phyloP scores from a whole-genome alignment of 2,329 filamentous ascomycete species.

The Ophiocordyceps camponoti-leonardi region DNA sequence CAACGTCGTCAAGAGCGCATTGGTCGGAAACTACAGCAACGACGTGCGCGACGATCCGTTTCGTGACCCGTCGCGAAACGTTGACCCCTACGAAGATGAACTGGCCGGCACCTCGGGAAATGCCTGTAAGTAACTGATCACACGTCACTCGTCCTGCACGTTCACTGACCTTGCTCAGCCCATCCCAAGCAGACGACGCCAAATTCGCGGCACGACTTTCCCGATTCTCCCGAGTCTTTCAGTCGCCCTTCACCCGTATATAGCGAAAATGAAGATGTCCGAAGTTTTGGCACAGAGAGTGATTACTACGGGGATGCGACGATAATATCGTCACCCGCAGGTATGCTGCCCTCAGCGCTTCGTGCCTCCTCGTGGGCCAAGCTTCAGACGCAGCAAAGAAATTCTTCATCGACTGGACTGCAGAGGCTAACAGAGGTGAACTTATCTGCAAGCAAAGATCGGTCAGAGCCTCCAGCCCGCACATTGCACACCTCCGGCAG shows the following conservation, averaged over 20 bases:
- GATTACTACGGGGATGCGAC: slow-evolving; percentile 19
- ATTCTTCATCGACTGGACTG: background rate
- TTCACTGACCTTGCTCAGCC: background rate
- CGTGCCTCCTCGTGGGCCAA: background rate
- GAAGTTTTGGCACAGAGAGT: slow-evolving; percentile 19
- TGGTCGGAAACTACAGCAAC: slow-evolving; percentile 7
- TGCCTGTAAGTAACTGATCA: background rate
- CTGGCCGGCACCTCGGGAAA: slow-evolving; percentile 3
- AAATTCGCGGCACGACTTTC: background rate
- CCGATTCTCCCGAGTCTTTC: background rate
- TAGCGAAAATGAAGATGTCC: slow-evolving; percentile 14
- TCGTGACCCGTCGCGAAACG: background rate
- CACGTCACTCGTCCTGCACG: background rate
- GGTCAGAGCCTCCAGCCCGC: background rate
- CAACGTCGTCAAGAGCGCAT: slow-evolving; percentile 12
- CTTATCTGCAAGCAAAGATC: background rate
- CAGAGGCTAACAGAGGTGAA: background rate
- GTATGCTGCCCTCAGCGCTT: background rate
- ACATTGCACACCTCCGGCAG: background rate
- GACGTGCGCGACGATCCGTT: background rate
- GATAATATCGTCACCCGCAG: slow-evolving; percentile 13
- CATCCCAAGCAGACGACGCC: background rate
- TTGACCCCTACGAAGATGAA: slow-evolving; percentile 7
- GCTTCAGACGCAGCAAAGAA: background rate
- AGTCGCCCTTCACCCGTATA: background rate